These are phyloP conservation scores for Onygenales sp. DNA, from an alignment of 2,329 filamentous ascomycete genomes.

Conservation along the genomic window DNA sequence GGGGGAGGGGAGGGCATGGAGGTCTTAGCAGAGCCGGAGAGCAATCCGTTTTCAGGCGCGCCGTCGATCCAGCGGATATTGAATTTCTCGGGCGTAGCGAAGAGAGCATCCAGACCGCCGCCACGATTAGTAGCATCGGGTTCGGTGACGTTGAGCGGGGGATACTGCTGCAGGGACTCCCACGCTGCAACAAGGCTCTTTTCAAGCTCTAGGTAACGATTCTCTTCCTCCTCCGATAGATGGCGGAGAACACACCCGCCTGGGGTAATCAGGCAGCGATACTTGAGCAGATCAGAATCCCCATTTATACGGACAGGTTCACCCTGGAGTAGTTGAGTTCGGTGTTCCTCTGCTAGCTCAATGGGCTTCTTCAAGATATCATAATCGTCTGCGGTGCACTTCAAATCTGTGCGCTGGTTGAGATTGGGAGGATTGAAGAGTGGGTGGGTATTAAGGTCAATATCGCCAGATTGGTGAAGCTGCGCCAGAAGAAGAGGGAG, in stretches of 20 bases:
- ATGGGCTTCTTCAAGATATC: slow-evolving; percentile 29
- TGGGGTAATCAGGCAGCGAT: slow-evolving; percentile 36
- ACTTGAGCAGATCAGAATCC: slow-evolving; percentile 27
- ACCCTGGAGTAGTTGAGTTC: slow-evolving; percentile 31
- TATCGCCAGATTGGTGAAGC: slow-evolving; percentile 26
- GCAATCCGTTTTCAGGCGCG: slow-evolving; percentile 16
- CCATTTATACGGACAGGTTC: slow-evolving; percentile 31
- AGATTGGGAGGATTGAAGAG: slow-evolving; percentile 33
- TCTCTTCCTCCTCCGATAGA: slow-evolving; percentile 36
- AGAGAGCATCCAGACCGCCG: slow-evolving; percentile 36
- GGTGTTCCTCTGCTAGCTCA: slow-evolving; percentile 34
- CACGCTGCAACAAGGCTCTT: slow-evolving; percentile 22
- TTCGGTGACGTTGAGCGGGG: slow-evolving; percentile 25
- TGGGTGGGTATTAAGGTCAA: slow-evolving; percentile 29
- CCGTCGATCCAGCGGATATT: slow-evolving; percentile 36
- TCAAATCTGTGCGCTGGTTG: slow-evolving; percentile 33
- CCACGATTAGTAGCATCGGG: slow-evolving; percentile 35
- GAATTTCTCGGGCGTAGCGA: slow-evolving; percentile 35
- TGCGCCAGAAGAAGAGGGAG: slow-evolving; percentile 30
- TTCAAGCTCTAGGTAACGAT: slow-evolving; percentile 36
- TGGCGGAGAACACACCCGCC: slow-evolving; percentile 36
- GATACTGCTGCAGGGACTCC: slow-evolving; percentile 30
- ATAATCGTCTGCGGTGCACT: slow-evolving; percentile 30
- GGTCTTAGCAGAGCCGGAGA: slow-evolving; percentile 17
- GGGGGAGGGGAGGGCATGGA: slow-evolving; percentile 11